Base-by-base conservation (phyloP, 1,284 basidiomycete genomes). In the Xerocomus amazonicus region DNA sequence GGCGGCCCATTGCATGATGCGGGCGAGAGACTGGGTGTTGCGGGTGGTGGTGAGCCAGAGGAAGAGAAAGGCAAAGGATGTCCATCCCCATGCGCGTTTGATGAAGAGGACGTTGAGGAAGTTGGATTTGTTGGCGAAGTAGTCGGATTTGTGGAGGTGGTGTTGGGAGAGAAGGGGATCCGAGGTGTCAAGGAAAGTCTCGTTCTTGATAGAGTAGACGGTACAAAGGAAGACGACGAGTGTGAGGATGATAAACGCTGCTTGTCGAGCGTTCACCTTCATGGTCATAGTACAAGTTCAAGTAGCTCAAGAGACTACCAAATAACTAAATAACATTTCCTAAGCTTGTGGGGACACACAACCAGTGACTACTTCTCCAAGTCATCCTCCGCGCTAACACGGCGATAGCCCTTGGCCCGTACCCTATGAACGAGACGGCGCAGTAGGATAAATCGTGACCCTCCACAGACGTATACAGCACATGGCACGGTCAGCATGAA, bases 81-180 rank as follows among this genome's bases (percentile, higher is more conserved):
- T 95, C 94, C 95, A 97, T 0, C 74, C 88, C 95, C 96, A 97
- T 8, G 88, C 83, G 45, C 80, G 77, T 73, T 98, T 98, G 62
- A 96, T 92, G 70, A 97, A 95, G 59, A 83, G 72, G 50, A 82
- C 78, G 63, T 98, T 98, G 63, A 97, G 75, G 4, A 80, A 51
- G 66, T 97, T 97, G 52, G 76, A 71, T 68, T 96, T 93, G 56
- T 78, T 79, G 6, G 93, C 92, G 62, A 92, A 92, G 69, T 87
- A 88, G 59, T 89, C 74, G 3, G 81, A 72, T n/a, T 71, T 60
- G 52, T 80, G 70, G 45, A 88, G 77, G 28, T 77, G 83, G 66
- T 90, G 83, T n/a, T 85, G 79, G 29, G 82, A 75, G 59, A 87
- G 62, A 42, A 83, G 65, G 6, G 87, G 86, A 63, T 90, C 72